Evolutionary conservation across 202 grass and related monocot genomes (phyloP).

Genomic region (Eragrostis tef): DNA sequence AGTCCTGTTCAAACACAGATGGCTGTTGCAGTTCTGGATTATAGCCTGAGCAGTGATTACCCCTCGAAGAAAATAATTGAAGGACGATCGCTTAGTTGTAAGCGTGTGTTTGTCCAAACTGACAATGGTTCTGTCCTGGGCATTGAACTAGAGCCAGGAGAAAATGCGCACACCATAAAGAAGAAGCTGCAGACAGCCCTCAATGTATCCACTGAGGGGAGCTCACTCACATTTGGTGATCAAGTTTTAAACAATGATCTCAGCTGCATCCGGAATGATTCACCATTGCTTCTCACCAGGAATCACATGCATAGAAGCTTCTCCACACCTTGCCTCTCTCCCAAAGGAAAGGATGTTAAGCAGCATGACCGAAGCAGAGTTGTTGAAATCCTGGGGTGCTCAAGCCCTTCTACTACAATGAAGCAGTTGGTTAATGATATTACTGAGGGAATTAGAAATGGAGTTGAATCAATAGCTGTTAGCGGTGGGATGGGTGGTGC

Average conservation of each 20-base stretch:
- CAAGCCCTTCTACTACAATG: constrained; percentile 53
- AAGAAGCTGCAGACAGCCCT: constrained; percentile 69
- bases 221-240: constrained; percentile 65
- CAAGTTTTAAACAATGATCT: constrained; percentile 77
- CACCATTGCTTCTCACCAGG: constrained; percentile 69
- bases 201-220: constrained; percentile 65
- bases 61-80: constrained; percentile 48
- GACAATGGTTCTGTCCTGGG: constrained; percentile 67
- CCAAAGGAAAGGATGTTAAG: constrained; percentile 59
- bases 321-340: constrained; percentile 71
- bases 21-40: constrained; percentile 61
- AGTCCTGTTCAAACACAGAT: constrained; percentile 62
- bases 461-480: constrained; percentile 65
- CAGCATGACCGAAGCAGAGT: constrained; percentile 58
- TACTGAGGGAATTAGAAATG: constrained; percentile 58
- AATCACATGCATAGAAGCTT: constrained; percentile 62
- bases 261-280: constrained; percentile 65
- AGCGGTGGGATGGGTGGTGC: constrained; percentile 92
- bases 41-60: constrained; percentile 47
- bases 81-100: constrained; percentile 49
- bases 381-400: constrained; percentile 68
- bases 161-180: constrained; percentile 74
- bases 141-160: constrained; percentile 72
- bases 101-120: constrained; percentile 77
- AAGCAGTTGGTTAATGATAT: constrained; percentile 65